These are phyloP conservation scores for Aureobasidium lini DNA, from an alignment of 2,329 filamentous ascomycete species.

Conservation along the genomic window DNA sequence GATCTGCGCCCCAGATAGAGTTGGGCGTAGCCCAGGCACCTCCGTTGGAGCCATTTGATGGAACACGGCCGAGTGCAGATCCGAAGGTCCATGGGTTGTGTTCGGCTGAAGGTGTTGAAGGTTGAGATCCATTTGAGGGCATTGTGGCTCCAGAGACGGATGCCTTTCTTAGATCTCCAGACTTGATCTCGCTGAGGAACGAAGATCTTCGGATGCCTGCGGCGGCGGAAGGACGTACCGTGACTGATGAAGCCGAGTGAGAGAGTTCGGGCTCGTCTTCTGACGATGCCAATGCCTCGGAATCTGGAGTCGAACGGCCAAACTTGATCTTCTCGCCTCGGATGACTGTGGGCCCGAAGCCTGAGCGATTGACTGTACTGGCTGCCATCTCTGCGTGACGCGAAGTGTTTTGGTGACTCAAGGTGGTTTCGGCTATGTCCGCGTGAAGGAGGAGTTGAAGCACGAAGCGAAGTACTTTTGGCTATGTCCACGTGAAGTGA, in stretches of 20 bases:
- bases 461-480: too few relatives aligned
- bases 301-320: constrained; percentile 4
- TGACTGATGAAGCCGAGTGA: constrained; percentile 37
- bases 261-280: constrained; percentile 77
- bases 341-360: neutral
- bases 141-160: constrained; percentile 60
- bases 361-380: neutral
- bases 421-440: too few relatives aligned
- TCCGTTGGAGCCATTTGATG: constrained; percentile 27
- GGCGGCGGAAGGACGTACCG: constrained; percentile 37
- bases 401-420: neutral
- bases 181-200: constrained; percentile 78
- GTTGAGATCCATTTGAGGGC: constrained; percentile 56
- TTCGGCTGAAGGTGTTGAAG: constrained; percentile 69
- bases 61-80: constrained; percentile 32
- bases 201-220: constrained; percentile 64
- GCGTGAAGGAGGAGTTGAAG: neutral
- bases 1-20: constrained; percentile 7
- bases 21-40: neutral
- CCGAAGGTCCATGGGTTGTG: constrained; percentile 16
- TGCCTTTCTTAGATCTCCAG: constrained; percentile 56
- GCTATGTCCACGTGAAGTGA: too few relatives aligned
- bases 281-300: constrained; percentile 70
- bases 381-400: neutral
- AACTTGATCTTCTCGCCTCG: constrained; percentile 8